Base-by-base conservation (phyloP, 2,329 filamentous ascomycete species). In the Neonectria neomacrospora region DNA sequence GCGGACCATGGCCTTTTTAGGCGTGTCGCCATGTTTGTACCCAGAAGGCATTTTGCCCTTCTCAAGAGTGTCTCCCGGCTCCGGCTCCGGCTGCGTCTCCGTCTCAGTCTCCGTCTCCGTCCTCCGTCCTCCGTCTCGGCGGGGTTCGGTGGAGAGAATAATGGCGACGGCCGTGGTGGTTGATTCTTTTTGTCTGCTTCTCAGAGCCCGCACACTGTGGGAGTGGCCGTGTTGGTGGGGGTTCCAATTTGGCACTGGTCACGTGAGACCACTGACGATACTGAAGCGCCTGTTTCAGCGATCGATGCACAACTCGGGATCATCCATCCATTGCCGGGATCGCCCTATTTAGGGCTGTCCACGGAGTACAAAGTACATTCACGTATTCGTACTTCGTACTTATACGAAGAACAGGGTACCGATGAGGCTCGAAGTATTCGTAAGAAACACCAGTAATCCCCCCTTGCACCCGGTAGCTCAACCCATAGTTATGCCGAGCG, bases 1-100 rank as follows among this genome's bases (percentile, higher is more conserved):
- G 11, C 78, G 74, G 37, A 79, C 78, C 75, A 79, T 77, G 60
- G 76, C 77, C 73, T 77, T 78, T 67, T 78, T 77, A 12, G 75
- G 73, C 47, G 75, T 76, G 67, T 79, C 77, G 51, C 75, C 75
- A 67, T 79, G 77, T 58, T 77, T 78, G 65, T 76, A 78, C 51
- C 75, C 75, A n/a, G 72, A 59, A 26, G 72, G 71, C 73, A 75
- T 75, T 56, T 20, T 32, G 34, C 32, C 57, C 14, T 32, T 58
- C n/a, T 56, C 45, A 37, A 14, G 34, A 39, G 47, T 20, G 8
- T 20, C 47, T 39, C 11, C 42, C 37, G 37, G 44, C 37, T 10
- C 51, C 52, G 34, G 22, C 11, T 41, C 32, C 45, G 42, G n/a
- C 28, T 42, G 28, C 44, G 56, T 41, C 28, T 54, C 56, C 53